These are phyloP conservation scores for Scytalidium sp. DNA, from an alignment of 2,329 filamentous ascomycete species.

Conservation along the genomic window DNA sequence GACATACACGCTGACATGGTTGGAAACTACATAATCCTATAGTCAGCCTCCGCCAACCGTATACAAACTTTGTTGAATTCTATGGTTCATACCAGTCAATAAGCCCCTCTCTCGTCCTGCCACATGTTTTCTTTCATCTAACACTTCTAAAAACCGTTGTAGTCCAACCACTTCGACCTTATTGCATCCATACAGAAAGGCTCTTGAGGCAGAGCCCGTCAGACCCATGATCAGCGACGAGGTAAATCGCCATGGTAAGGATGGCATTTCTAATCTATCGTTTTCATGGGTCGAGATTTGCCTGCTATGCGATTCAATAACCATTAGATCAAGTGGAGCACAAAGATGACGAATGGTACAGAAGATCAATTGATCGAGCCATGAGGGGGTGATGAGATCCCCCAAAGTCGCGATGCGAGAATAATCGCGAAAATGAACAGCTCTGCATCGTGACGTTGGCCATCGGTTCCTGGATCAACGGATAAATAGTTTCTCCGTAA, in stretches of 20 bases:
- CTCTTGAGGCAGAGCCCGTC: conserved; percentile 66
- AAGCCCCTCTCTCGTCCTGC: conserved; percentile 70
- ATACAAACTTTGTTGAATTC: not conserved
- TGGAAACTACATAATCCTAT: conserved; percentile 60
- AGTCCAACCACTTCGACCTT: conserved; percentile 74
- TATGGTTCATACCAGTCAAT: conserved; percentile 62
- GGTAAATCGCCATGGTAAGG: conserved; percentile 66
- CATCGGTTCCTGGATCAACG: not conserved
- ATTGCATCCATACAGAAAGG: conserved; percentile 74
- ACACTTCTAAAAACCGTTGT: conserved; percentile 67
- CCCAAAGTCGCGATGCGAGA: no score
- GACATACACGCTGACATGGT: conserved; percentile 85
- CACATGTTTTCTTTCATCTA: conserved; percentile 70
- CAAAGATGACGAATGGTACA: no score
- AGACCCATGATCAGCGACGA: conserved; percentile 75
- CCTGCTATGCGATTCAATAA: no score
- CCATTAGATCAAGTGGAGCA: not conserved
- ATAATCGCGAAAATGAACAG: no score
- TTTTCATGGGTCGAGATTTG: not conserved
- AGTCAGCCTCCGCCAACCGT: conserved; percentile 9
- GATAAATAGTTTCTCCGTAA: not conserved
- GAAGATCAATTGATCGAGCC: no score
- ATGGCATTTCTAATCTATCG: conserved; percentile 35
- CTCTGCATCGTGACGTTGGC: no score
- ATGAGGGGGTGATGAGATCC: no score